Percentiles rank a stretch among this genome's conserved stretches.
Evolutionary conservation across 106 monocot species (phyloP).

Genomic region (Dendrobium nobile): DNA sequence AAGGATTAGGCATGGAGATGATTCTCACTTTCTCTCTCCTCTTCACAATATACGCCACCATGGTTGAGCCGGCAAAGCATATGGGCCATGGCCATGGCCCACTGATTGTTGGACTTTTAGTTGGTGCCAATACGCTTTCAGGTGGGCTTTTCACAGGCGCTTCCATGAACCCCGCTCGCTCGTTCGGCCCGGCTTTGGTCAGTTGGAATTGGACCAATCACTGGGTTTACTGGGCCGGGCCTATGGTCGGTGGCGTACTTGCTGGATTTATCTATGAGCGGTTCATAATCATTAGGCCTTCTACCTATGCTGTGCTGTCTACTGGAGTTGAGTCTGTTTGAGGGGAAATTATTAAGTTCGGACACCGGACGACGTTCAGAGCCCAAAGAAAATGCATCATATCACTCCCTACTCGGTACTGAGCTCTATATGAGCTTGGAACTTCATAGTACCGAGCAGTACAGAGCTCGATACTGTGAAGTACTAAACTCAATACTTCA

Average conservation of each 20-base stretch:
- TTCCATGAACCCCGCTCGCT: conserved; percentile 84
- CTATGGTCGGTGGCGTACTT: conserved; percentile 51
- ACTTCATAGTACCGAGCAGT: too few relatives aligned
- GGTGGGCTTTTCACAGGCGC: conserved; percentile 72
- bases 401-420: too few relatives aligned
- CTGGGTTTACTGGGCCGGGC: conserved; percentile 76
- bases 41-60: conserved; percentile 64
- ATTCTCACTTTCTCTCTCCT: conserved; percentile 78
- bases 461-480: too few relatives aligned
- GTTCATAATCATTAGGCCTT: conserved; percentile 24
- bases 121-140: conserved; percentile 59
- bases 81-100: conserved; percentile 37
- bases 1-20: conserved; percentile 64
- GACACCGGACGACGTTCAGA: too few relatives aligned
- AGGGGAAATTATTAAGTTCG: background rate
- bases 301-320: conserved; percentile 13
- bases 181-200: conserved; percentile 73
- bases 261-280: conserved; percentile 64
- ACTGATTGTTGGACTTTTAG: conserved; percentile 59
- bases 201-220: conserved; percentile 59
- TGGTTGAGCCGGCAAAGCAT: conserved; percentile 53
- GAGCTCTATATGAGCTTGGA: too few relatives aligned
- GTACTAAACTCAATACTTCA: too few relatives aligned
- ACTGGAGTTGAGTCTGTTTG: conserved; percentile 2
- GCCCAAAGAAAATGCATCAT: too few relatives aligned